Conservation (phyloP, 2,329 filamentous ascomycete genomes). For the Ophioceras dolichostomum region DNA sequence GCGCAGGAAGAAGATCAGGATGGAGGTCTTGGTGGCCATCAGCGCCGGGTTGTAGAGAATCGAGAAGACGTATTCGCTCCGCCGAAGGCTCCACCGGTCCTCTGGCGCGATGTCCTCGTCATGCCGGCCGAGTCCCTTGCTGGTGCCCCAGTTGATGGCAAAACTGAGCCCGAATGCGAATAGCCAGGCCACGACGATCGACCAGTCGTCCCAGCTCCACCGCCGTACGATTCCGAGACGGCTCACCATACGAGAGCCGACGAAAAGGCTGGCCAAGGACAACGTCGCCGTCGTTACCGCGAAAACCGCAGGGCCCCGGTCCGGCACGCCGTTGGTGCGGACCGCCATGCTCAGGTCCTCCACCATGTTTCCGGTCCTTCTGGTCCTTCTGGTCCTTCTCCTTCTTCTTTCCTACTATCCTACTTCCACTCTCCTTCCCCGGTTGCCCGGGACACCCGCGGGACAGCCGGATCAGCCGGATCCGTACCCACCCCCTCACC, state of each 20-base stretch:
- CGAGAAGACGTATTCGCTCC: slow-evolving; percentile 51
- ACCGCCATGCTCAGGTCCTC: neutral
- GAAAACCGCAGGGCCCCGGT: slow-evolving; percentile 51
- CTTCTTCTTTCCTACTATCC: neutral
- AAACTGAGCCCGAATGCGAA: slow-evolving; percentile 56
- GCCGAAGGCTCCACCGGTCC: slow-evolving; percentile 40
- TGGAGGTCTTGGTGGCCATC: slow-evolving; percentile 88
- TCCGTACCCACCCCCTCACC: too few species aligned
- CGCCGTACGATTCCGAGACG: slow-evolving; percentile 61
- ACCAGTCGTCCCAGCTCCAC: slow-evolving; percentile 65
- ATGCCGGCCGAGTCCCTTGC: slow-evolving; percentile 55
- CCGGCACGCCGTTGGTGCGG: slow-evolving; percentile 17
- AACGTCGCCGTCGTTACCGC: slow-evolving; percentile 60
- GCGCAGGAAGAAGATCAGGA: slow-evolving; percentile 79
- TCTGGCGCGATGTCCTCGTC: slow-evolving; percentile 43
- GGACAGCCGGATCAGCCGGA: too few species aligned
- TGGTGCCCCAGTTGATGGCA: slow-evolving; percentile 51
- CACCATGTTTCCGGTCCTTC: neutral
- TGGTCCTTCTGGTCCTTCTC: neutral
- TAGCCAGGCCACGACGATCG: slow-evolving; percentile 70
- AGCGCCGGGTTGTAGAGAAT: slow-evolving; percentile 68
- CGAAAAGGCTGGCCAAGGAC: slow-evolving; percentile 59
- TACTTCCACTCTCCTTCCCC: too few species aligned
- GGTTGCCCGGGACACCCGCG: too few species aligned
- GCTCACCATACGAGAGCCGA: slow-evolving; percentile 61